These are phyloP conservation scores for Aspergillus hancockii DNA, from an alignment of 495 filamentous ascomycete species.

Conservation along the genomic window DNA sequence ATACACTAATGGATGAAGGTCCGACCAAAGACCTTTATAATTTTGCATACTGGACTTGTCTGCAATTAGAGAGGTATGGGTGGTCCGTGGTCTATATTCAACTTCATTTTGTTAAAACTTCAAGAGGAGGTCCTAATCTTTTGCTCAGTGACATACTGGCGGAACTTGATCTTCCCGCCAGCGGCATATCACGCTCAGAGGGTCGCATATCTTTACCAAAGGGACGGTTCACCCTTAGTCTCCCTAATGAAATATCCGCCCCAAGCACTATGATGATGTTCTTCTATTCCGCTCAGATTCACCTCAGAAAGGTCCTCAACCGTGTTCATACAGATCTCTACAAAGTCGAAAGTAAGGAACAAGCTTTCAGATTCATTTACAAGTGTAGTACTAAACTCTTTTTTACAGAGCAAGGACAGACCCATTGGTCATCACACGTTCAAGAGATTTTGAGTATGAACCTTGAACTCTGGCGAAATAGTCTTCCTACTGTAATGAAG, in stretches of 20 bases:
- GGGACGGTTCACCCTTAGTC: conserved; percentile 34
- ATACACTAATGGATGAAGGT: conserved; percentile 32
- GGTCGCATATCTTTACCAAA: conserved; percentile 65
- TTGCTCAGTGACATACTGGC: conserved; percentile 79
- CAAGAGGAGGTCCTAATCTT: conserved; percentile 3
- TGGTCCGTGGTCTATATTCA: neutral
- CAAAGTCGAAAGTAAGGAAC: conserved; percentile 54
- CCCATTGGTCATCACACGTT: conserved; percentile 33
- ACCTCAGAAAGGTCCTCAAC: conserved; percentile 83
- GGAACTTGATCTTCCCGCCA: conserved; percentile 81
- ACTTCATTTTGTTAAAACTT: neutral
- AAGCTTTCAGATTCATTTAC: neutral
- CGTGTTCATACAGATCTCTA: conserved; percentile 79
- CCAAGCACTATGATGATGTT: conserved; percentile 58
- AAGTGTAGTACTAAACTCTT: conserved; percentile 2
- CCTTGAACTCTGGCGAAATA: conserved; percentile 51
- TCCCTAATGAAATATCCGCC: conserved; percentile 36
- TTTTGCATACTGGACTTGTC: conserved; percentile 89
- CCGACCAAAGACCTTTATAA: conserved; percentile 54
- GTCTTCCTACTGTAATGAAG: conserved; percentile 46
- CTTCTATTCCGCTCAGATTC: conserved; percentile 84
- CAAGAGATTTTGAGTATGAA: conserved; percentile 46
- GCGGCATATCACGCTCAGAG: conserved; percentile 72
- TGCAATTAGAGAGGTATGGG: conserved; percentile 85
- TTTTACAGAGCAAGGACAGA: conserved; percentile 27